A percentile compares a stretch with the other conserved stretches of the same genome.
Conservation (phyloP, 352 stramenopile genomes). For the Globisporangium cederbergense region DNA sequence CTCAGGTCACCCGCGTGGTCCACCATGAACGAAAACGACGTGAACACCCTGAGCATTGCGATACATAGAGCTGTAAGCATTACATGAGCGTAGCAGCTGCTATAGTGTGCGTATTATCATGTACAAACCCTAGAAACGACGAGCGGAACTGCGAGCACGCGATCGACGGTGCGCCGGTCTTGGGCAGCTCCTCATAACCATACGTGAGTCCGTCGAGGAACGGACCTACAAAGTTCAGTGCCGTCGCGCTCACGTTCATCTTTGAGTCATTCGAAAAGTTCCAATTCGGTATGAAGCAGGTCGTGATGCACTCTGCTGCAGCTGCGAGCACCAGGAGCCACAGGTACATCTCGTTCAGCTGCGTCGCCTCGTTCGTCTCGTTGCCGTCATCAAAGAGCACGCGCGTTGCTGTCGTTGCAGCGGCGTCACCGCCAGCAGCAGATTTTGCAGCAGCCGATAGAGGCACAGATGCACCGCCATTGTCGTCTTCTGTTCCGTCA, state of each 20-base stretch:
- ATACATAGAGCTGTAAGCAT: background rate
- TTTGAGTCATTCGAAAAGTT: slow-evolving; percentile 28
- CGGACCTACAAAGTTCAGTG: slow-evolving; percentile 68
- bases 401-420: background rate
- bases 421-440: background rate
- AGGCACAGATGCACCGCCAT: background rate
- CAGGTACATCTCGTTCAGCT: slow-evolving; percentile 52
- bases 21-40: slow-evolving; percentile 87
- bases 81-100: background rate
- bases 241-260: slow-evolving; percentile 63
- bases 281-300: slow-evolving; percentile 67
- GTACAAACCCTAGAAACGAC: slow-evolving; percentile 64
- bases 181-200: slow-evolving; percentile 44
- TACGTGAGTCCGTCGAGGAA: slow-evolving; percentile 76
- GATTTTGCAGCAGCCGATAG: background rate
- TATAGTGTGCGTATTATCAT: background rate
- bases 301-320: slow-evolving; percentile 73
- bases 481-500: background rate
- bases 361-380: slow-evolving; percentile 27
- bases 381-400: slow-evolving; percentile 13
- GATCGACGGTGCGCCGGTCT: slow-evolving; percentile 27
- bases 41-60: slow-evolving; percentile 59
- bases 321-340: slow-evolving; percentile 70
- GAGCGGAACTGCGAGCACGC: slow-evolving; percentile 68
- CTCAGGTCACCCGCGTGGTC: slow-evolving; percentile 82